Conservation (phyloP, 1,284 basidiomycete species). For the Ganoderma boninense region DNA sequence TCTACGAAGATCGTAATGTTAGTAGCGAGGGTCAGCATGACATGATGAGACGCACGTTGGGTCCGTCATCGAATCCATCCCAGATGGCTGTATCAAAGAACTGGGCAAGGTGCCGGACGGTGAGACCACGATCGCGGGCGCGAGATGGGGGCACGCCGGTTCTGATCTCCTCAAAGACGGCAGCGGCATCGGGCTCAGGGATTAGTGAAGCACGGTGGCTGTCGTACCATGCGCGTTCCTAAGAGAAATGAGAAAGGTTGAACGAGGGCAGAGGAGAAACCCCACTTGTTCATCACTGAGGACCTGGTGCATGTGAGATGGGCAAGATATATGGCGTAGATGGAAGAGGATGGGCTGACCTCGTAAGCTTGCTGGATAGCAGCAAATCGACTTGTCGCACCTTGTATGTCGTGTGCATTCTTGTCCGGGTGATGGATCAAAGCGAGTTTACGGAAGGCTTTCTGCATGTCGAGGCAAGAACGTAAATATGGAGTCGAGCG, state of each 20-base stretch:
- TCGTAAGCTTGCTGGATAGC: conserved; percentile 95
- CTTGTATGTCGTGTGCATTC: conserved; percentile 84
- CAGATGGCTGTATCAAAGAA: conserved; percentile 89
- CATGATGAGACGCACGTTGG: conserved; percentile 60
- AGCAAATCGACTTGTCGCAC: conserved; percentile 89
- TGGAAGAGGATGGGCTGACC: conserved; percentile 49
- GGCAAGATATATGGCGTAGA: neutral
- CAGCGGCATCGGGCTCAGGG: conserved; percentile 84
- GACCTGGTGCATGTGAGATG: conserved; percentile 57
- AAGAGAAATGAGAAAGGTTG: conserved; percentile 42
- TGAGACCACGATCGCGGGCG: conserved; percentile 81
- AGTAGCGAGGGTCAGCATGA: neutral
- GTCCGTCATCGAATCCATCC: conserved; percentile 74
- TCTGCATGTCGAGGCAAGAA: conserved; percentile 52
- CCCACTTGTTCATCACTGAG: conserved; percentile 91
- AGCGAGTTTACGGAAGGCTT: conserved; percentile 84
- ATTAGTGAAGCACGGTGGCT: conserved; percentile 89
- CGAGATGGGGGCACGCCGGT: conserved; percentile 75
- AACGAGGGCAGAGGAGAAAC: conserved; percentile 32
- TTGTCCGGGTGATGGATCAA: conserved; percentile 92
- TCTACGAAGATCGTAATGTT: conserved; percentile 51
- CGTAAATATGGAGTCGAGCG: conserved; percentile 3
- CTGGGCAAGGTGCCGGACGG: conserved; percentile 81
- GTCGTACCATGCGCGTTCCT: conserved; percentile 99
- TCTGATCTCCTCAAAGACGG: conserved; percentile 87